A percentile compares a stretch with the other conserved stretches of the same genome.
Evolutionary conservation across 116 monocot species (phyloP).

Genomic region (Thalassia testudinum): DNA sequence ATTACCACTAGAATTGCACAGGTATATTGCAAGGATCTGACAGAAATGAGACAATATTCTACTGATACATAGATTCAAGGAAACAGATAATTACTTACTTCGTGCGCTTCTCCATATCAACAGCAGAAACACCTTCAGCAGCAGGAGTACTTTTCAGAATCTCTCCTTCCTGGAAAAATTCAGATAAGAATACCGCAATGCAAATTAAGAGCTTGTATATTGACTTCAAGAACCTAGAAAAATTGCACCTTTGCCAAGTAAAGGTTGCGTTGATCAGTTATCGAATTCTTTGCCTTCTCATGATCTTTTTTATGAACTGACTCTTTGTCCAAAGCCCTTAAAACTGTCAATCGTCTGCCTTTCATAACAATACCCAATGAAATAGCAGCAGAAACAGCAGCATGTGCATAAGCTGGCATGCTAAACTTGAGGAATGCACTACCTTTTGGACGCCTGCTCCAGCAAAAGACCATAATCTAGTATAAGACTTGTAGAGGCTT

Average conservation of each 20-base stretch:
- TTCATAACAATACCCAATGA: conserved; percentile 71
- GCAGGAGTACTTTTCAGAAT: conserved; percentile 31
- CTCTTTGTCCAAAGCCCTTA: conserved; percentile 73
- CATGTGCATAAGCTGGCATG: conserved; percentile 39
- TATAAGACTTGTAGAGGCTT: background rate
- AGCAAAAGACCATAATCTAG: conserved; percentile 5
- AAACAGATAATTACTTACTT: conserved; percentile 22
- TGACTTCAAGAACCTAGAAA: background rate
- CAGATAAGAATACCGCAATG: background rate
- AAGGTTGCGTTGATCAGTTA: conserved; percentile 70
- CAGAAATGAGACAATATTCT: no score
- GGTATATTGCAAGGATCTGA: no score
- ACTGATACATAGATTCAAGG: no score
- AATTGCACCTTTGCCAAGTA: conserved; percentile 64
- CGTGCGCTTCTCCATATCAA: conserved; percentile 81
- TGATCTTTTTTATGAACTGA: conserved; percentile 55
- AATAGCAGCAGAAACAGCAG: conserved; percentile 57
- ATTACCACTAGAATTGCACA: no score
- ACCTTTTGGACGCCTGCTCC: conserved; percentile 64
- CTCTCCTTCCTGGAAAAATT: background rate
- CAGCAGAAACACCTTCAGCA: conserved; percentile 82
- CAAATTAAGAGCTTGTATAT: background rate
- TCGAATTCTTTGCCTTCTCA: conserved; percentile 47
- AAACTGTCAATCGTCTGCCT: conserved; percentile 53
- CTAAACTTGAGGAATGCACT: conserved; percentile 76